phyloP scores from a whole-genome alignment of 805 yeast species.

The Cephaloascus albidus region DNA sequence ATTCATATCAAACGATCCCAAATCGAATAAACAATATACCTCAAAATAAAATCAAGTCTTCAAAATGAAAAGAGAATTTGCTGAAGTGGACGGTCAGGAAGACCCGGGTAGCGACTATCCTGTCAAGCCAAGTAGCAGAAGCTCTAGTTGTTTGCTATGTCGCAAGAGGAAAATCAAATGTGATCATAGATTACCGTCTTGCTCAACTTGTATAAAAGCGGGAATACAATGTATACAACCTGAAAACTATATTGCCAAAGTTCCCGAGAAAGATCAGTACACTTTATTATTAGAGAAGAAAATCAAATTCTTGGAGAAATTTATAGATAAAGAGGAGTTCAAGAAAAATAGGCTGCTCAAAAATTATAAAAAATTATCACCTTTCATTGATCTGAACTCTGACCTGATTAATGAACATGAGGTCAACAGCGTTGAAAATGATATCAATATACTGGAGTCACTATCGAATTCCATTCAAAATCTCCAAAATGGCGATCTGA shows the following conservation, averaged over 20 bases:
- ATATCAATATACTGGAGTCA: background rate
- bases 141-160: conserved; percentile 1
- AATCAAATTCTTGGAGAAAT: conserved; percentile 39
- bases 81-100: too few relatives aligned
- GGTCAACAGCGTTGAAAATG: conserved; percentile 7
- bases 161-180: conserved; percentile 25
- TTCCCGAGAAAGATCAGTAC: conserved; percentile 45
- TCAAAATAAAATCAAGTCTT: too few relatives aligned
- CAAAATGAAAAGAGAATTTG: too few relatives aligned
- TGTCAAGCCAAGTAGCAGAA: background rate
- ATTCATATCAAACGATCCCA: too few relatives aligned
- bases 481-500: background rate
- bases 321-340: conserved; percentile 21
- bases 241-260: conserved; percentile 38
- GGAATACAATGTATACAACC: conserved; percentile 58
- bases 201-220: conserved; percentile 60
- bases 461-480: background rate
- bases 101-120: too few relatives aligned
- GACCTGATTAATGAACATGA: conserved; percentile 4
- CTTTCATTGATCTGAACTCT: conserved; percentile 1
- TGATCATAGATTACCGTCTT: conserved; percentile 55
- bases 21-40: too few relatives aligned
- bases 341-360: conserved; percentile 1
- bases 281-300: conserved; percentile 47
- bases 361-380: conserved; percentile 2